Base-by-base conservation (phyloP, 2,329 filamentous ascomycete genomes). In the Monosporascus sp. region DNA sequence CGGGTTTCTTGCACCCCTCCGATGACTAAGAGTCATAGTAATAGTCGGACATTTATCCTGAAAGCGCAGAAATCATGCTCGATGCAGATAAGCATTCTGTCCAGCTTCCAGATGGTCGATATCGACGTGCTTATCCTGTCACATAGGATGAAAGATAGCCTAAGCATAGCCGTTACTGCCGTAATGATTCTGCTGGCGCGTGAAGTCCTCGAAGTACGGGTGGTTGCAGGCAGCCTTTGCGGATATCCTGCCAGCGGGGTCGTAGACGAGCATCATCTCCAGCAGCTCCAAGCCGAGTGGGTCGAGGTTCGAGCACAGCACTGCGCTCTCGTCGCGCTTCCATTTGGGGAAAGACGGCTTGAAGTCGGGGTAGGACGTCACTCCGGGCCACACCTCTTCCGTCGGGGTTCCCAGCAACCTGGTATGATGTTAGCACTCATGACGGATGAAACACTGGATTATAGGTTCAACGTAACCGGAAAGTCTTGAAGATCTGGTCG, bases 291-390 rank as follows among this genome's bases (percentile, higher is more conserved):
- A 77, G 24, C 88, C 88, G 24, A 78, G 72, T 2, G 88, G 83
- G 60, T 95, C 89, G 47, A 96, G 80, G 51, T 80, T 86, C 44
- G 82, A 81, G 65, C 91, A 89, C 37, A 94, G 78, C 27, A 82
- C 74, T 48, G 78, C 76, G 24, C 80, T 78, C 55, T 81, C 78
- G 65, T 91, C 87, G 53, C 89, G 84, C 63, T 81, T 79, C 91
- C 91, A 96, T 74, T 95, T 95, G 60, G 91, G 91, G 74, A 96
- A 96, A 3, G 89, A 92, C 27, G 88, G 71, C 73, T 96, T 96
- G 80, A 91, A 96, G 72, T 96, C 92, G 43, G 91, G 91, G 75
- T 95, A 95, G 7, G 89, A 91, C n/a, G 90, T 94, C 54, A 96
- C 91, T 56, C 91, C 91, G 35, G 91, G 91, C 91, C 91, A 96